Evolutionary conservation across 805 yeast genomes (phyloP), one percentile per base, ranked within the genome.

Genomic region (Candida argentea): DNA sequence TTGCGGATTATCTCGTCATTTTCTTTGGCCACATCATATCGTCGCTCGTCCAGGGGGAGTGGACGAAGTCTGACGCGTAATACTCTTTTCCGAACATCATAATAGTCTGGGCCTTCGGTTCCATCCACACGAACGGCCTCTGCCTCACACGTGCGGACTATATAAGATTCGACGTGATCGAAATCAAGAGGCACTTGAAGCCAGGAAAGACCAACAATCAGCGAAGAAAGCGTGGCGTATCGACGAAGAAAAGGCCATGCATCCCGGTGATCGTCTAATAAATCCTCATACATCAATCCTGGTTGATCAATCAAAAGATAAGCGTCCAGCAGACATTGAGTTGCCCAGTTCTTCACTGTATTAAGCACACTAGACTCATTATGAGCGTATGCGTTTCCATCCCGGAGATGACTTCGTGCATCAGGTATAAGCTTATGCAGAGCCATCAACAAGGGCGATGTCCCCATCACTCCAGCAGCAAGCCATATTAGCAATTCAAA

Each of bases 1-100:
- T 62, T 61, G 29, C 79, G 59, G 7, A 83, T 40, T 25, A 59
- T 52, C 25, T 61, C 67, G 38, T 70, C 76, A 26, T 65, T 57
- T 16, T 53, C 44, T 4, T 32, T 45, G 9, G 29, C 38, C 4
- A 46, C 24, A 5, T 11, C n/a, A 10, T 18, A 8, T 18, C 20
- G 7, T 18, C 9, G 7, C 9, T 18, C 20, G 7, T 18, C 46
- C 5, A 29, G 31, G 0, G 56, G 50, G 14, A 82, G 54, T n/a
- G 55, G 58, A 2, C 73, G 66, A 33, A 79, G 62, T 21, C 75
- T 64, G 6, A 86, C 52, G 11, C 63, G 54, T 16, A 89, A 68
- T 8, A 83, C 65, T 36, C 93, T 61, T 14, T 70, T 73, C 15
- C 68, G 53, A 1, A 73, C 55, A 43, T 84, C 94, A 21, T 70